Conservation (phyloP, 1,139 yeast genomes). For the Blastobotrys aristatus region DNA sequence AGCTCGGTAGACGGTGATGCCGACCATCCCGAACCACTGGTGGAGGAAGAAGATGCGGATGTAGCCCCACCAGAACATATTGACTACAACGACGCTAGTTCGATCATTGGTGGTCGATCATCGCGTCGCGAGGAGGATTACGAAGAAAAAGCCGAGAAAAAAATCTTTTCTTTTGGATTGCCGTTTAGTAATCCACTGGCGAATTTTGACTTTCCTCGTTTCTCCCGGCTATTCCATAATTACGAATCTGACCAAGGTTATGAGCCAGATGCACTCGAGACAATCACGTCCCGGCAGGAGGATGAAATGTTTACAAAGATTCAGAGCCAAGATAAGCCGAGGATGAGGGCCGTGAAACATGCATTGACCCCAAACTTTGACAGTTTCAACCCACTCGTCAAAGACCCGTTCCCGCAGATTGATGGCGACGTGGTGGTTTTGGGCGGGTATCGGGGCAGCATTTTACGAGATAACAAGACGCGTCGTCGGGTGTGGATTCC, state of each 20-base stretch:
- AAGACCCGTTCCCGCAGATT: slow-evolving; percentile 38
- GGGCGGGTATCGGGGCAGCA: slow-evolving; percentile 88
- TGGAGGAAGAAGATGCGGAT: background rate
- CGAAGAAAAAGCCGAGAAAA: slow-evolving; percentile 12
- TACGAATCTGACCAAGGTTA: slow-evolving; percentile 12
- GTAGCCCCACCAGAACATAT: background rate
- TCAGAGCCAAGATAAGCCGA: slow-evolving; percentile 58
- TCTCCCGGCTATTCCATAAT: slow-evolving; percentile 8
- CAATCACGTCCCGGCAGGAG: slow-evolving; percentile 40
- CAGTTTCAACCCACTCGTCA: slow-evolving; percentile 17
- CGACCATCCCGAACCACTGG: background rate
- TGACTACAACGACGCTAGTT: slow-evolving; percentile 27
- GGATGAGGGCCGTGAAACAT: slow-evolving; percentile 63
- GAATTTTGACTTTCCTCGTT: slow-evolving; percentile 21
- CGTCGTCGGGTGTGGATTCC: slow-evolving; percentile 80
- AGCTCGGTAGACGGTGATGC: background rate
- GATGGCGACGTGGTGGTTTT: slow-evolving; percentile 73
- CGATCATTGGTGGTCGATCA: slow-evolving; percentile 30
- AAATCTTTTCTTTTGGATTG: slow-evolving; percentile 30
- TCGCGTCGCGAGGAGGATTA: background rate
- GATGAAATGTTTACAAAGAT: slow-evolving; percentile 50
- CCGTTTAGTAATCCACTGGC: slow-evolving; percentile 33
- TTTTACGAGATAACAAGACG: slow-evolving; percentile 63
- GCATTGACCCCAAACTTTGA: slow-evolving; percentile 52
- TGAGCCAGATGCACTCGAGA: slow-evolving; percentile 18